These are phyloP conservation scores for Tylopilus sp. DNA, from an alignment of 768 basidiomycete genomes.

Conservation along the genomic window DNA sequence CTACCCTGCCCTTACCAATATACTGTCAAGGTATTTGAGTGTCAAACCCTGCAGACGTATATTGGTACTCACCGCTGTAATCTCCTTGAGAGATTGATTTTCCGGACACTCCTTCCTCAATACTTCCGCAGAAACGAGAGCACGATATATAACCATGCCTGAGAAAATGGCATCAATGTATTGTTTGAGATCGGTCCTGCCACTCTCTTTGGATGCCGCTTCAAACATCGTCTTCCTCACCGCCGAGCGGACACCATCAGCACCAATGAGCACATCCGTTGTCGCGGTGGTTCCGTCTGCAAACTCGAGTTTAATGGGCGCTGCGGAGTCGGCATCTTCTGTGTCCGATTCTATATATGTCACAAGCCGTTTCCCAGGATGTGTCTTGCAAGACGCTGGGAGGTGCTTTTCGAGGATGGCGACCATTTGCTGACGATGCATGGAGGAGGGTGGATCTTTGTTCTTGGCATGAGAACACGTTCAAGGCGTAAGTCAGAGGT, in stretches of 20 bases:
- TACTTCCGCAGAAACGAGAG: slow-evolving; percentile 32
- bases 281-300: slow-evolving; percentile 17
- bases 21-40: slow-evolving; percentile 14
- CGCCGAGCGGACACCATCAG: slow-evolving; percentile 39
- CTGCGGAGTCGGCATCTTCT: slow-evolving; percentile 14
- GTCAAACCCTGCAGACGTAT: not conserved
- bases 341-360: slow-evolving; percentile 6
- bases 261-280: slow-evolving; percentile 43
- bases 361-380: slow-evolving; percentile 20
- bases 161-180: slow-evolving; percentile 36
- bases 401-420: slow-evolving; percentile 13
- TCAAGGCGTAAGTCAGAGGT: not conserved
- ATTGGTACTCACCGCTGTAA: slow-evolving; percentile 20
- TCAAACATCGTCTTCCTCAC: slow-evolving; percentile 25
- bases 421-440: slow-evolving; percentile 25
- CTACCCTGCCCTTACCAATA: slow-evolving; percentile 9
- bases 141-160: slow-evolving; percentile 40
- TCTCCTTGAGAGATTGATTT: slow-evolving; percentile 16
- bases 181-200: not conserved
- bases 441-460: slow-evolving; percentile 7
- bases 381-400: slow-evolving; percentile 14
- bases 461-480: not conserved
- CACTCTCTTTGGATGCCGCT: slow-evolving; percentile 4
- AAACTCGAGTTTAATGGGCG: slow-evolving; percentile 7
- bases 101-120: slow-evolving; percentile 26